A percentile compares a stretch with the other conserved stretches of the same genome.
These are phyloP conservation scores for Pythium coloratum DNA, from an alignment of 352 stramenopile genomes.

Conservation along the genomic window DNA sequence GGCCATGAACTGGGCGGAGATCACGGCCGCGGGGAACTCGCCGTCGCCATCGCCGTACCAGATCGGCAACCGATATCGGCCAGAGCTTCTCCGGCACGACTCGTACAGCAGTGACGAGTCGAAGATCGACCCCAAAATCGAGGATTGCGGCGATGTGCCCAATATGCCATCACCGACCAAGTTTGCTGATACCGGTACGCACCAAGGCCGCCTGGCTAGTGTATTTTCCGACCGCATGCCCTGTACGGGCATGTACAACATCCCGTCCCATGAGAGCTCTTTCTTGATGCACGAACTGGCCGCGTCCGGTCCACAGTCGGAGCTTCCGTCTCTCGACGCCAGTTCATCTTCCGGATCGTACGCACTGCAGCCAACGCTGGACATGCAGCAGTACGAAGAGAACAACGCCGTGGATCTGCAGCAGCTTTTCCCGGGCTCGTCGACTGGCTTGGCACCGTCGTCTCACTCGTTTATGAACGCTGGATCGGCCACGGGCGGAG, in stretches of 20 bases:
- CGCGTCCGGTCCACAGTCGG: background rate
- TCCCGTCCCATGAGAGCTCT: slow-evolving; percentile 5
- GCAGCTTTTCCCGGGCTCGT: slow-evolving; percentile 27
- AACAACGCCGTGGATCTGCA: slow-evolving; percentile 24
- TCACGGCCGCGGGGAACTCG: background rate
- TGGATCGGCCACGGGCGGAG: background rate
- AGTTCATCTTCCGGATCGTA: background rate
- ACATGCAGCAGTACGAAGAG: slow-evolving; percentile 28
- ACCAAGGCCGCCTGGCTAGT: slow-evolving; percentile 23
- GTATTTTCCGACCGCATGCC: slow-evolving; percentile 30
- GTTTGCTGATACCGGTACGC: slow-evolving; percentile 12
- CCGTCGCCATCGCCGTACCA: slow-evolving; percentile 14
- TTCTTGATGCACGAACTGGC: slow-evolving; percentile 20
- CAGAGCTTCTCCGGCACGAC: slow-evolving; percentile 6
- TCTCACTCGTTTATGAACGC: background rate
- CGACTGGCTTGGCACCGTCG: background rate
- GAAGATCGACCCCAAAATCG: slow-evolving; percentile 16
- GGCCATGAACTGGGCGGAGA: slow-evolving; percentile 34
- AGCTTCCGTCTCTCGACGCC: slow-evolving; percentile 10
- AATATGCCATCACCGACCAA: background rate
- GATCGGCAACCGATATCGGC: slow-evolving; percentile 11
- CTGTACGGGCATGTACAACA: slow-evolving; percentile 25
- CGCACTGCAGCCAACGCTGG: slow-evolving; percentile 15
- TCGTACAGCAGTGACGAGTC: slow-evolving; percentile 9
- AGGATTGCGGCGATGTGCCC: background rate